Percentiles rank a stretch among this genome's conserved stretches.
These are phyloP conservation scores for Trichoderma afroharzianum DNA, from an alignment of 2,329 filamentous ascomycete genomes.

Conservation along the genomic window DNA sequence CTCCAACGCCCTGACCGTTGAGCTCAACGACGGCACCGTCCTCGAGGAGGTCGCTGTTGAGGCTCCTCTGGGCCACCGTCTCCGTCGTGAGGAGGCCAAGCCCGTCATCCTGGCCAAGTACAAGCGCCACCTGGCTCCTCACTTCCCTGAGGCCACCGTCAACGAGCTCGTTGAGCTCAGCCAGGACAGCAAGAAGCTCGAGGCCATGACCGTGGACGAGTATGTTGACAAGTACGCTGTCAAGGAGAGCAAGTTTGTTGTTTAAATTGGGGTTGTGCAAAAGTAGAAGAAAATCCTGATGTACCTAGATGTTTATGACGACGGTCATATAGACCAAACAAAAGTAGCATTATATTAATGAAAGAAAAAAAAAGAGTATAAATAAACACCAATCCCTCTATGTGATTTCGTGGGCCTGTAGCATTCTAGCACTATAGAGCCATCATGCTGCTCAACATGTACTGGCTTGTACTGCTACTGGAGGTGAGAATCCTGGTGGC, in stretches of 20 bases:
- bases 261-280: not conserved
- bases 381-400: not conserved
- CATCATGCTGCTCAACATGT: not conserved
- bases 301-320: not conserved
- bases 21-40: conserved; percentile 88
- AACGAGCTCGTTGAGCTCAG: conserved; percentile 79
- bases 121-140: conserved; percentile 82
- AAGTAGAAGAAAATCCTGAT: not conserved
- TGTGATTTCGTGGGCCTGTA: not conserved
- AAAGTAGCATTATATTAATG: not conserved
- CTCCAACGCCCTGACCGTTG: conserved; percentile 93
- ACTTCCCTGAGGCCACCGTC: conserved; percentile 74
- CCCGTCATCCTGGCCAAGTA: conserved; percentile 95
- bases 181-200: conserved; percentile 69
- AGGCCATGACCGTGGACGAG: conserved; percentile 80
- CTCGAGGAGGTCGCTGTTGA: conserved; percentile 89
- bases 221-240: conserved; percentile 81
- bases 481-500: not conserved
- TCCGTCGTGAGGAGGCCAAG: conserved; percentile 93
- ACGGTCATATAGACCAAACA: not conserved
- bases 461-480: not conserved
- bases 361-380: not conserved
- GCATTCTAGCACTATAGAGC: not conserved
- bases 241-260: conserved; percentile 58
- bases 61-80: conserved; percentile 87